Evolutionary conservation across 495 filamentous ascomycete genomes (phyloP), one percentile per base, ranked within the genome.

Genomic region (Aspergillus wentii): DNA sequence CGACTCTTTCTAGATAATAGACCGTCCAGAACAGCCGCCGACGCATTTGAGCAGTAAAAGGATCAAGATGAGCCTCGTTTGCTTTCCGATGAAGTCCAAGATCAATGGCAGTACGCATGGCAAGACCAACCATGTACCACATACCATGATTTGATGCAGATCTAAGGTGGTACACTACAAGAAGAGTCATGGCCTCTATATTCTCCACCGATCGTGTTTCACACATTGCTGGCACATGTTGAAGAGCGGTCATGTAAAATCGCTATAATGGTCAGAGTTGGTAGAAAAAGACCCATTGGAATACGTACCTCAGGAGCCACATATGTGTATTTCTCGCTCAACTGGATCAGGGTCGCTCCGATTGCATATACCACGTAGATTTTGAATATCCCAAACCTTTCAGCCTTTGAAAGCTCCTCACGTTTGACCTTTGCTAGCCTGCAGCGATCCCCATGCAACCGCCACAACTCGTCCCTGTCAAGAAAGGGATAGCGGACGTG

Each of bases 61-160:
- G 61, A 16, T 74, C 58, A 20, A 75, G 46, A 30, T 60, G 66
- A 33, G 51, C 58, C 37, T 74, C 68, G 39, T 71, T 69, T 35
- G 66, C 65, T 38, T 66, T 71, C 22, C 69, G 55, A 30, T 76
- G 71, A 7, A 76, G 57, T 4, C 71, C 72, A 4, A 76, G 56
- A 35, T 76, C 71, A 23, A 76, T 71, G 20, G 68, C 69, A 9
- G 68, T 76, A 17, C 71, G 62, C 70, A 75, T 76, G 1, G 71
- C 71, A 17, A 76, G 57, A 19, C 71, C 71, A 27, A 76, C 68
- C 68, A 76, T 73, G 33, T 76, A 76, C 72, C 71, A 76, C 44
- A 76, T 62, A 9, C 71, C 72, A 46, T 72, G 69, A 31, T 65
- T 76, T 1, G 68, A 70, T 3, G 69, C 59, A 14, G 68, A 71